Percentiles rank a stretch among this genome's conserved stretches.
Conservation (phyloP, 768 basidiomycete species). For the Fistulinella prunicolor region DNA sequence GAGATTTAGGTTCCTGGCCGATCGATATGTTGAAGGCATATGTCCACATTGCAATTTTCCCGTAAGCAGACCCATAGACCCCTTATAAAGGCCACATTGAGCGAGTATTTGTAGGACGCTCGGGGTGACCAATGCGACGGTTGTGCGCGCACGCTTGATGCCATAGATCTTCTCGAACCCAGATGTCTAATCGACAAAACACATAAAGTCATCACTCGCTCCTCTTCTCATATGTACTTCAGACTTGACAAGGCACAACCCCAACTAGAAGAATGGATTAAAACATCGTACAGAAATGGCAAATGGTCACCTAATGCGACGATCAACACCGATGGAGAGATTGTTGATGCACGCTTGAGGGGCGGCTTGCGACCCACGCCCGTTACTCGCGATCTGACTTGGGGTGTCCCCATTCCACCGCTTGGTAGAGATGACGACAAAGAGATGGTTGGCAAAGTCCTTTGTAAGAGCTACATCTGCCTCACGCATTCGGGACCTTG, state of each 20-base stretch:
- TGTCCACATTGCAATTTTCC: constrained; percentile 92
- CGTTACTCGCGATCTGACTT: constrained; percentile 88
- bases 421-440: constrained; percentile 67
- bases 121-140: constrained; percentile 98
- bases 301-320: constrained; percentile 94
- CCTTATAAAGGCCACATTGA: not conserved
- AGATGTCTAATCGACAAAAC: constrained; percentile 84
- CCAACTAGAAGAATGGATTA: constrained; percentile 84
- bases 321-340: constrained; percentile 81
- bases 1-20: constrained; percentile 77
- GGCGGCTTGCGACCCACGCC: constrained; percentile 84
- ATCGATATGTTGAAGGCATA: constrained; percentile 96
- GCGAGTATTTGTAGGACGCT: constrained; percentile 62
- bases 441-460: constrained; percentile 91
- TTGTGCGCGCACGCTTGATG: constrained; percentile 89
- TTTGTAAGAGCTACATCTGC: constrained; percentile 62
- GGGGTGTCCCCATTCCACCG: constrained; percentile 93
- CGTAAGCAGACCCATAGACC: constrained; percentile 37
- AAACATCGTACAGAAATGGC: constrained; percentile 70
- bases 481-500: constrained; percentile 4
- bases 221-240: constrained; percentile 90
- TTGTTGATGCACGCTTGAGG: constrained; percentile 87
- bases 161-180: constrained; percentile 92
- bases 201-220: constrained; percentile 71
- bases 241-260: constrained; percentile 82